phyloP scores from a whole-genome alignment of 116 monocot species.

The Iris pallida region DNA sequence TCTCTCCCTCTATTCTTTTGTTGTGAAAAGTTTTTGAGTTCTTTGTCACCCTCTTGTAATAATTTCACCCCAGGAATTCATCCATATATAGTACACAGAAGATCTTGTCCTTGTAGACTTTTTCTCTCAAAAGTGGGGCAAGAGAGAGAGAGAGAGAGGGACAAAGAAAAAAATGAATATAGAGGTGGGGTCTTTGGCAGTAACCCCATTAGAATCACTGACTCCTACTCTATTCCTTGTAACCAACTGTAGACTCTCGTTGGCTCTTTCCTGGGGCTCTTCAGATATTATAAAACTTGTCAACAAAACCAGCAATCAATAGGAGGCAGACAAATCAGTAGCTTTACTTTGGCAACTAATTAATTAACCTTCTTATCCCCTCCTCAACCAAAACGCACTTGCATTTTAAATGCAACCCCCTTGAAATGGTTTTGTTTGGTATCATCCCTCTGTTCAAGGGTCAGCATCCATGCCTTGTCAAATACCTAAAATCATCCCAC shows the following conservation, averaged over 20 bases:
- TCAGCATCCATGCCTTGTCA: conserved; percentile 62
- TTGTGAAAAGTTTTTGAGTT: conserved; percentile 6
- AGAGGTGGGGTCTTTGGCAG: conserved; percentile 21
- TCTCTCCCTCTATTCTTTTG: not conserved
- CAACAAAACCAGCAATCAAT: conserved; percentile 21
- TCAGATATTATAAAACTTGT: conserved; percentile 9
- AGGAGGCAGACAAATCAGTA: conserved; percentile 8
- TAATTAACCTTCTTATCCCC: not conserved
- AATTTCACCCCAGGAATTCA: conserved; percentile 30
- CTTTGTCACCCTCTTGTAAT: conserved; percentile 30
- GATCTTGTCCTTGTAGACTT: conserved; percentile 35
- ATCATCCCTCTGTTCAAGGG: conserved; percentile 44
- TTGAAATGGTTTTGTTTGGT: conserved; percentile 39
- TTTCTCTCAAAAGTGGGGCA: conserved; percentile 16
- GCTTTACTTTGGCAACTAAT: conserved; percentile 16
- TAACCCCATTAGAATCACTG: conserved; percentile 40
- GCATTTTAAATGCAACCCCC: conserved; percentile 5
- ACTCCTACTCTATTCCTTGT: conserved; percentile 37
- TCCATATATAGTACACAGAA: conserved; percentile 43
- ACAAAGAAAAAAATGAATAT: not conserved
- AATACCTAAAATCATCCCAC: conserved; percentile 4
- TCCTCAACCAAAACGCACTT: conserved; percentile 6
- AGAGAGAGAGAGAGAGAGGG: conserved; percentile 16
- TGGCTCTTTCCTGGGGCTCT: conserved; percentile 11
- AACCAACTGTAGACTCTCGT: conserved; percentile 21